phyloP scores from a whole-genome alignment of 108 stramenopile genomes.

The Parietichytrium sp. region DNA sequence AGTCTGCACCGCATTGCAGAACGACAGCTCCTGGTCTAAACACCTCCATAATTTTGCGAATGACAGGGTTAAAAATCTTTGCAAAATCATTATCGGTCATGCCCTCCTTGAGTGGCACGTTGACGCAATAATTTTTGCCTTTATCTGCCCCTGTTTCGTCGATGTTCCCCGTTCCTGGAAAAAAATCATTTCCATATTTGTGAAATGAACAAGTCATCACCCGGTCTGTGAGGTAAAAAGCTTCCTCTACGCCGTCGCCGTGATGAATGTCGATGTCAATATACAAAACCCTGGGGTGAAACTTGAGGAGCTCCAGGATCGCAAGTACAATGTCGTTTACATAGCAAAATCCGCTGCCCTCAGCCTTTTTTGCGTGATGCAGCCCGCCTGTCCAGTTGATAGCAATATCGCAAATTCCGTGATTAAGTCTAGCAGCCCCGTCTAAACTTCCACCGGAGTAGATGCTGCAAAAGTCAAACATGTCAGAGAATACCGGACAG shows the following conservation, averaged over 20 bases:
- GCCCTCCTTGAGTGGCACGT: conserved; percentile 91
- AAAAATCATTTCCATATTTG: conserved; percentile 96
- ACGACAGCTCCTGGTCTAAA: conserved; percentile 95
- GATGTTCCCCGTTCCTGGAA: conserved; percentile 96
- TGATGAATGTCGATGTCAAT: conserved; percentile 99
- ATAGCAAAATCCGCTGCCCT: conserved; percentile 92
- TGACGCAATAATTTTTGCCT: conserved; percentile 88
- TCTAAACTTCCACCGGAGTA: conserved; percentile 92
- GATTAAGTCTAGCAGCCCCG: conserved; percentile 91
- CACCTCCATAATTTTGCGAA: conserved; percentile 92
- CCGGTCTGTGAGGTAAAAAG: conserved; percentile 97
- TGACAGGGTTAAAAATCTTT: conserved; percentile 88
- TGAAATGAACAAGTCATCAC: conserved; percentile 99
- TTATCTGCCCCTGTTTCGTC: conserved; percentile 90
- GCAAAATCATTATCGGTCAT: conserved; percentile 90
- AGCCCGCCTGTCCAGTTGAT: conserved; percentile 99
- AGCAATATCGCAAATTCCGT: conserved; percentile 85
- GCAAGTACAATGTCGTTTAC: conserved; percentile 99
- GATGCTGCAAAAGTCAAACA: conserved; percentile 92
- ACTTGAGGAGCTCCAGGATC: conserved; percentile 96
- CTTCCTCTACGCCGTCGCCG: conserved; percentile 99
- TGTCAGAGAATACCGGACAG: conserved; percentile 97
- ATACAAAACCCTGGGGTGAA: conserved; percentile 95
- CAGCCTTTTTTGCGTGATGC: conserved; percentile 98
- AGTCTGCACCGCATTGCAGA: conserved; percentile 98